These are phyloP conservation scores for Clarireedia hainanense DNA, from an alignment of 2,329 filamentous ascomycete genomes.

Conservation along the genomic window DNA sequence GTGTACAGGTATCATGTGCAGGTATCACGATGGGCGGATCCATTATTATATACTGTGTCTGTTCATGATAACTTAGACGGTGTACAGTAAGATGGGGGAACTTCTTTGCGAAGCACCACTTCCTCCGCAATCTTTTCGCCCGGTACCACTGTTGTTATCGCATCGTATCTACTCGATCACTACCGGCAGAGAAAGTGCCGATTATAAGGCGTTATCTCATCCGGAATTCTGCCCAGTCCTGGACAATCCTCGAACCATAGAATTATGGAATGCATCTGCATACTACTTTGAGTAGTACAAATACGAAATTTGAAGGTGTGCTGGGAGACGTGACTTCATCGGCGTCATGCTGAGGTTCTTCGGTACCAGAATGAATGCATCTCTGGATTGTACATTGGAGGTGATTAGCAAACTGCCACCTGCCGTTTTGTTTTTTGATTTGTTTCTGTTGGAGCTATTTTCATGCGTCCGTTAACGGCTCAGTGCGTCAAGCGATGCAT, in stretches of 20 bases:
- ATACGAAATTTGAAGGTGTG: neutral
- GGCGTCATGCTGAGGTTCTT: neutral
- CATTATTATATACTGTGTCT: neutral
- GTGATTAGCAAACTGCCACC: neutral
- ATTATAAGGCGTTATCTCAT: slow-evolving; percentile 5
- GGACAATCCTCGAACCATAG: neutral
- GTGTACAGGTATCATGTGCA: too few relatives aligned
- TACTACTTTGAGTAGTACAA: slow-evolving; percentile 1
- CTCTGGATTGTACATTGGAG: neutral
- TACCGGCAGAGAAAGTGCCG: neutral
- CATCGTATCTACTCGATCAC: neutral
- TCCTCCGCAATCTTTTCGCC: neutral
- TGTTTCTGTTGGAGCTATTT: neutral
- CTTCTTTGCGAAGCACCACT: neutral
- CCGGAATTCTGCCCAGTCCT: neutral
- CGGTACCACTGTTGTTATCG: slow-evolving; percentile 1
- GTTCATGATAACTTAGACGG: neutral
- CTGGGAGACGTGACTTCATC: neutral
- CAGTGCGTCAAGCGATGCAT: slow-evolving; percentile 16
- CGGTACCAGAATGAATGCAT: neutral
- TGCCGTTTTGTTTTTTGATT: neutral
- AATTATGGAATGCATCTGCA: neutral
- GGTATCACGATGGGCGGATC: neutral
- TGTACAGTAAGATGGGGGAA: neutral
- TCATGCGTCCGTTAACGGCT: slow-evolving; percentile 25